These are phyloP conservation scores for Diaporthe vexans DNA, from an alignment of 2,329 filamentous ascomycete species.

Conservation along the genomic window DNA sequence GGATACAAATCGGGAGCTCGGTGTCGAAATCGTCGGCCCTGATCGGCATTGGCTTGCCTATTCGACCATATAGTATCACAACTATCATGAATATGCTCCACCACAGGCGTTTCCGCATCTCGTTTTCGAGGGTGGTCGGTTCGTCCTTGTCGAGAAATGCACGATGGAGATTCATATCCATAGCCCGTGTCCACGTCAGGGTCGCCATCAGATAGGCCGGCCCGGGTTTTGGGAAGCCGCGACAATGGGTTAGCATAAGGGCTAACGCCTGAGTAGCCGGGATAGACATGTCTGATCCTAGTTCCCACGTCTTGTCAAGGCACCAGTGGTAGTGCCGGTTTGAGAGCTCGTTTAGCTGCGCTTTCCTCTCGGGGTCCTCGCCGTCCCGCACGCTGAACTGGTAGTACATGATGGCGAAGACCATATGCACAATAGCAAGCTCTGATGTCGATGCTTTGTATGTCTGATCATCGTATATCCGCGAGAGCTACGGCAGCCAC, in stretches of 20 bases:
- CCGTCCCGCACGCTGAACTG: slow-evolving; percentile 81
- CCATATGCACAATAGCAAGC: slow-evolving; percentile 80
- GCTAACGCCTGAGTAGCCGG: slow-evolving; percentile 80
- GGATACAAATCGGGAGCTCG: slow-evolving; percentile 79
- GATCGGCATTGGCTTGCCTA: slow-evolving; percentile 83
- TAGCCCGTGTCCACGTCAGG: slow-evolving; percentile 75
- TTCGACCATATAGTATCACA: slow-evolving; percentile 79
- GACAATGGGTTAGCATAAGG: slow-evolving; percentile 79
- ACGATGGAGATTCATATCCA: slow-evolving; percentile 83
- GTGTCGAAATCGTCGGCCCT: slow-evolving; percentile 82
- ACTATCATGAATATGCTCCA: slow-evolving; percentile 79
- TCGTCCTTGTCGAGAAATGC: slow-evolving; percentile 68
- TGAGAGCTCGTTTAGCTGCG: slow-evolving; percentile 72
- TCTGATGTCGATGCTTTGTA: slow-evolving; percentile 76
- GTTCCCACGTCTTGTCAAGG: slow-evolving; percentile 75
- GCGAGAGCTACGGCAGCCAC: slow-evolving; percentile 62
- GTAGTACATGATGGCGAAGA: slow-evolving; percentile 83
- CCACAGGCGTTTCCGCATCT: slow-evolving; percentile 84
- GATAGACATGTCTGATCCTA: slow-evolving; percentile 73
- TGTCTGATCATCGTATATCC: slow-evolving; percentile 77
- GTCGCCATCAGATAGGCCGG: slow-evolving; percentile 78
- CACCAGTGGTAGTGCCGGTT: slow-evolving; percentile 86
- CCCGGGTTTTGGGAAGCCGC: slow-evolving; percentile 84
- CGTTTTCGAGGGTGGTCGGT: slow-evolving; percentile 73
- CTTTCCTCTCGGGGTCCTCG: slow-evolving; percentile 66